Percentiles rank a stretch among this genome's conserved stretches.
These are phyloP conservation scores for Pichia manshurica DNA, from an alignment of 805 yeast genomes.

Conservation along the genomic window DNA sequence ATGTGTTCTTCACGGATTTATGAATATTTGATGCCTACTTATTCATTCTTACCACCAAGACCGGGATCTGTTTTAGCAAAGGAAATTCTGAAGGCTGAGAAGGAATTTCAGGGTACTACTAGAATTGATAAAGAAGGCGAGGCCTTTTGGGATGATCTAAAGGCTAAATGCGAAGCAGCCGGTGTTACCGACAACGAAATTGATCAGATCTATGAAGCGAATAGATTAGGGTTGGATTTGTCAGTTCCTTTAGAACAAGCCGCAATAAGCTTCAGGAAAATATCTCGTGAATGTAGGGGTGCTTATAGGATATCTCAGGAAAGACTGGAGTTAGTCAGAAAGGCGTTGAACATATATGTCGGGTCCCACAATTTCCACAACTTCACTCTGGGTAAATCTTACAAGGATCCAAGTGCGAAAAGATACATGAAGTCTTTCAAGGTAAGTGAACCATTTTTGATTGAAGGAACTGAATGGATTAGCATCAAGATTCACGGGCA, in stretches of 20 bases:
- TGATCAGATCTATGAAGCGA: constrained; percentile 33
- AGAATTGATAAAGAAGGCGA: constrained; percentile 63
- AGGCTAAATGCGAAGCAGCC: constrained; percentile 30
- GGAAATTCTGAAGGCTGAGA: constrained; percentile 48
- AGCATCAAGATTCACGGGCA: constrained; percentile 96
- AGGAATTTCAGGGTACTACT: constrained; percentile 51
- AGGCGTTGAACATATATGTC: constrained; percentile 64
- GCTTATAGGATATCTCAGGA: constrained; percentile 58
- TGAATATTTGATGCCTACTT: constrained; percentile 90
- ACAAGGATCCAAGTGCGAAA: constrained; percentile 77
- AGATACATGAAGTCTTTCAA: constrained; percentile 75
- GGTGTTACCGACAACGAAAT: constrained; percentile 39
- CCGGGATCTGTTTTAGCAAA: constrained; percentile 63
- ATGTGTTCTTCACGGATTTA: constrained; percentile 95
- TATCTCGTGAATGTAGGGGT: constrained; percentile 66
- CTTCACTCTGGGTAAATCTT: constrained; percentile 46
- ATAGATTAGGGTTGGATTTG: constrained; percentile 31
- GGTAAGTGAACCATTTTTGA: constrained; percentile 84
- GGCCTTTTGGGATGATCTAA: constrained; percentile 63
- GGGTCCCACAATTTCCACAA: constrained; percentile 83
- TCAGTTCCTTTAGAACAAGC: constrained; percentile 33
- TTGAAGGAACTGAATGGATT: constrained; percentile 93
- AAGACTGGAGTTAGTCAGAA: constrained; percentile 57
- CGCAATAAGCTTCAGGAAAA: constrained; percentile 44
- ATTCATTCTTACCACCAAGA: constrained; percentile 85